Base-by-base conservation (phyloP, 2,329 filamentous ascomycete genomes). In the Colletotrichum lupini region DNA sequence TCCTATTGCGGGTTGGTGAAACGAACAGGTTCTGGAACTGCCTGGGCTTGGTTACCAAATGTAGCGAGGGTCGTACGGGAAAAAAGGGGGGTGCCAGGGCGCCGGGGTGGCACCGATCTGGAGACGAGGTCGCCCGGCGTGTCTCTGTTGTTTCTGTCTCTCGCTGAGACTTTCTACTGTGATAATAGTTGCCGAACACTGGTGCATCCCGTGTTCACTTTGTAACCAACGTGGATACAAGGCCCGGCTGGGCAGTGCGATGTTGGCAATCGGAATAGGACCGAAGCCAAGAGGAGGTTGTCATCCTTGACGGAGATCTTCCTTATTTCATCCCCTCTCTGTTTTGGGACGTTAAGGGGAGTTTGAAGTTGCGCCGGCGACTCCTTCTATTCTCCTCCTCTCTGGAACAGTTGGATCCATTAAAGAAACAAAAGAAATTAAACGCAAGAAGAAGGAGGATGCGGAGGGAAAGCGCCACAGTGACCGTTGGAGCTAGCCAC, bases 221-320 rank as follows among this genome's bases (percentile, higher is more conserved):
- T 49, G 42, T 22, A n/a, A 49, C 19, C 19, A n/a, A 49, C 42
- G 19, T n/a, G 16, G 19, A n/a, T 8, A 42, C 42, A n/a, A 49
- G 42, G 42, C 19, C 42, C 19, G 19, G 19, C 42, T n/a, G 19
- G 16, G 42, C 42, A 22, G 42, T 19, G 19, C 42, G 42, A 22
- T 49, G 19, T 49, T 49, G 42, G 42, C 5, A 49, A n/a, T 49
- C 37, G 37, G 37, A 42, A 42, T 42, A 42, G 37, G 37, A 8
- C 37, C 37, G 37, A 42, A 42, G 37, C 37, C 37, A 14, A 46
- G 24, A 16, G n/a, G 35, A 56, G 24, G 6, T 32, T 24, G 32
- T 49, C 14, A 32, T 55, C 52, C 35, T 60, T 64, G 59, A 56
- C 16, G 58, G 32, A 57, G 59, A 58, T 69, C 59, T 57, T 14